These are phyloP conservation scores for Trichoderma sp. DNA, from an alignment of 2,329 filamentous ascomycete genomes.

Conservation along the genomic window DNA sequence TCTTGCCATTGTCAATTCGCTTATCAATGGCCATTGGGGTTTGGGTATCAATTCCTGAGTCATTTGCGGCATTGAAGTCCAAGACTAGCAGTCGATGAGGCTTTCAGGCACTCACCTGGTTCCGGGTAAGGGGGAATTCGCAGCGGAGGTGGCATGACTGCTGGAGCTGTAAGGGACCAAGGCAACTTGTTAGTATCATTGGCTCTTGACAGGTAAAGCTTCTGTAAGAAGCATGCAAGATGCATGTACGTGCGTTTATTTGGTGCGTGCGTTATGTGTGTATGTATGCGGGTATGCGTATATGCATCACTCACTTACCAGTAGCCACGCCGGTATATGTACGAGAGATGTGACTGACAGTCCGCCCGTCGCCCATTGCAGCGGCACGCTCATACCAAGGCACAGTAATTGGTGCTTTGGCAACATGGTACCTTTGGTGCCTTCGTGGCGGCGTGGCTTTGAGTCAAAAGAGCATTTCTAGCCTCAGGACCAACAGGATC, in stretches of 20 bases:
- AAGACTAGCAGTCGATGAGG: neutral
- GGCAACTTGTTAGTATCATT: conserved; percentile 11
- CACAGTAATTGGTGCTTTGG: neutral
- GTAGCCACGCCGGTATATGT: conserved; percentile 1
- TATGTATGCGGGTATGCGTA: conserved; percentile 24
- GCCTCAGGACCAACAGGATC: conserved; percentile 21
- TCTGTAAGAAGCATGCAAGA: conserved; percentile 22
- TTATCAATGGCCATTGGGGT: conserved; percentile 10
- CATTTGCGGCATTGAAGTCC: conserved; percentile 6
- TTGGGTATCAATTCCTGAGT: conserved; percentile 26
- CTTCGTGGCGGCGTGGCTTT: neutral
- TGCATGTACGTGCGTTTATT: conserved; percentile 21
- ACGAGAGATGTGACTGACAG: conserved; percentile 18
- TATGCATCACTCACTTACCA: conserved; percentile 3
- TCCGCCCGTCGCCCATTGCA: neutral
- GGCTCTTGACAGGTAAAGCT: conserved; percentile 17
- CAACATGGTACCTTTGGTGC: neutral
- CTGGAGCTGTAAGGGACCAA: conserved; percentile 24
- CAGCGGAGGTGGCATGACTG: conserved; percentile 14
- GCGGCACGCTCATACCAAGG: neutral
- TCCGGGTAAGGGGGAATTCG: conserved; percentile 11
- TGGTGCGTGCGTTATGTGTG: conserved; percentile 14
- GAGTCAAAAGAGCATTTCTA: neutral
- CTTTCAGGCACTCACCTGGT: conserved; percentile 7
- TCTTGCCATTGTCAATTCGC: neutral